Evolutionary conservation across 352 stramenopile genomes (phyloP), one percentile per base, ranked within the genome.

Genomic region (Phytophthora ramorum): DNA sequence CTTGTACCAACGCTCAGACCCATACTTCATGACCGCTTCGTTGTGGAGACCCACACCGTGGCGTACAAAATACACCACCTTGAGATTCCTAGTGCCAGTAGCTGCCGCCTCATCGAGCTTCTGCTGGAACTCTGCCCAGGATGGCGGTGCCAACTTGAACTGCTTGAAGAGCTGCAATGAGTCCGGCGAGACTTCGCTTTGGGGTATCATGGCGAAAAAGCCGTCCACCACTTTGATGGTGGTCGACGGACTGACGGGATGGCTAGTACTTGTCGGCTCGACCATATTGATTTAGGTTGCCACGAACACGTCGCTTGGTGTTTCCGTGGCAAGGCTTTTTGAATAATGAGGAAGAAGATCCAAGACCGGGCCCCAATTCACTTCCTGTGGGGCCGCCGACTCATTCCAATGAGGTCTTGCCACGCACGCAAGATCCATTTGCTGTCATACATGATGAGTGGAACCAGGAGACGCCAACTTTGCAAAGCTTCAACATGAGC

Each of bases 41-140:
- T 93, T 93, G 73, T 93, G 85, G 44, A 75, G 73, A n/a, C 82
- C 85, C 38, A 90, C 78, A 34, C 78, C 82, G 44, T 93, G 85
- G 17, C 85, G 85, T 28, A 93, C 71, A 30, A 91, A 75, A 63
- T 90, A 89, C n/a, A 90, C 58, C 55, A 91, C 78, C 60, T 93
- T 91, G 51, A 89, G 41, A 14, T 62, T 40, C 22, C 32, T 54
- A 14, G n/a, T 41, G 17, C 22, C 34, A 12, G 20, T 4, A 20
- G 53, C 20, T 4, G 28, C 43, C 2, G 17, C 2, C n/a, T 46
- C 32, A 14, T 52, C 30, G 9, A 64, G 13, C 10, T 63, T 68
- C 2, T 20, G n/a, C 45, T 53, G 9, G 40, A 70, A 70, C 12
- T 70, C 54, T 17, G 9, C 28, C 62, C 54, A 65, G 17, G 62